Percentiles rank a stretch among this genome's conserved stretches.
Conservation (phyloP, 345 rosid species). For the Rhizophora mangle region DNA sequence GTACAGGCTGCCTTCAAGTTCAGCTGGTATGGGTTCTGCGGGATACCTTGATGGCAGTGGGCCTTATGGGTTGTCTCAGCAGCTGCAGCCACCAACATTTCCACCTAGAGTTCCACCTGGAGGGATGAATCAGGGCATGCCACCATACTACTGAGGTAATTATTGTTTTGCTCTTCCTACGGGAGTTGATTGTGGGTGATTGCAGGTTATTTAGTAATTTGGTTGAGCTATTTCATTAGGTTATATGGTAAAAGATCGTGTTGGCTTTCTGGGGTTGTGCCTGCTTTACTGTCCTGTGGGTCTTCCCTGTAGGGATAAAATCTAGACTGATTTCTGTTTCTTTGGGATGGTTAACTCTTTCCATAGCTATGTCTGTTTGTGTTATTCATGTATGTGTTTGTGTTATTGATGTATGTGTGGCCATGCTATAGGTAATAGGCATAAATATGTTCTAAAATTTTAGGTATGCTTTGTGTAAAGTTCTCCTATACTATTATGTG, state of each 20-base stretch:
- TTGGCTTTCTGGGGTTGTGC: not conserved
- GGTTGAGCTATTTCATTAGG: no score
- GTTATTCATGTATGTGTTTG: no score
- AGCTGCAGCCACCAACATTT: conserved; percentile 21
- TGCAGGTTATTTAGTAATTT: no score
- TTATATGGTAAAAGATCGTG: not conserved
- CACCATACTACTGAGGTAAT: conserved; percentile 34
- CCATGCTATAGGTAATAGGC: not conserved
- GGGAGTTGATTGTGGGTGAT: not conserved
- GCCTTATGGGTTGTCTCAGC: conserved; percentile 29
- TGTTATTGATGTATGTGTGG: no score
- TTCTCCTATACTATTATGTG: not conserved
- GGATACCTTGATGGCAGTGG: conserved; percentile 25
- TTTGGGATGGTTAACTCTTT: not conserved
- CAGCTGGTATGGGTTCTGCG: conserved; percentile 20
- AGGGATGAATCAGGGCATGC: conserved; percentile 31
- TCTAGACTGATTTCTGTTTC: not conserved
- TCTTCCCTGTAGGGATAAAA: not conserved
- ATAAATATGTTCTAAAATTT: not conserved
- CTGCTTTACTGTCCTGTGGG: not conserved
- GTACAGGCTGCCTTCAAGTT: conserved; percentile 26
- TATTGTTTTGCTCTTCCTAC: not conserved
- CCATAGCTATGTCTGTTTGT: no score
- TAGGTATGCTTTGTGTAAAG: not conserved
- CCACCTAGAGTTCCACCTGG: conserved; percentile 34